These are phyloP conservation scores for Yamadazyma laniorum DNA, from an alignment of 805 yeast genomes.

Conservation along the genomic window DNA sequence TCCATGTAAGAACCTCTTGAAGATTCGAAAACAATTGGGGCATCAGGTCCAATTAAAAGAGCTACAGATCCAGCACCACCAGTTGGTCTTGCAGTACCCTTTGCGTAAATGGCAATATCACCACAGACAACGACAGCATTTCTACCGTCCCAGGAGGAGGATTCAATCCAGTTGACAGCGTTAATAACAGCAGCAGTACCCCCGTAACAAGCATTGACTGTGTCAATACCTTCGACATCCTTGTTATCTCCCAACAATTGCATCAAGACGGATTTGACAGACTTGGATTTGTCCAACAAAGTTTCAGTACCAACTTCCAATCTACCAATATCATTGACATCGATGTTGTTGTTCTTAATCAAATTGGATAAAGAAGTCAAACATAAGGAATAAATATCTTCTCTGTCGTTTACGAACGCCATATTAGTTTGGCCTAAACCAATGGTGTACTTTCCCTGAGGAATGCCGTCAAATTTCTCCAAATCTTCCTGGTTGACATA, in stretches of 20 bases:
- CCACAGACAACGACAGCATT: conserved; percentile 96
- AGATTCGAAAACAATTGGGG: conserved; percentile 90
- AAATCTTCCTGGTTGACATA: conserved; percentile 83
- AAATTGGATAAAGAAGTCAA: conserved; percentile 81
- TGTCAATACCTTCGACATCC: conserved; percentile 95
- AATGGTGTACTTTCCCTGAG: conserved; percentile 95
- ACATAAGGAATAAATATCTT: conserved; percentile 93
- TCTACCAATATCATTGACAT: conserved; percentile 80
- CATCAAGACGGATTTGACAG: conserved; percentile 93
- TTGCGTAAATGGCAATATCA: conserved; percentile 94
- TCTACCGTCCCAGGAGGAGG: conserved; percentile 96
- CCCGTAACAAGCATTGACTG: conserved; percentile 97
- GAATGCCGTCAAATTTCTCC: conserved; percentile 79
- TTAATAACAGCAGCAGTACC: conserved; percentile 95
- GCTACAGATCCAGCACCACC: conserved; percentile 99
- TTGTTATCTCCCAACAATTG: conserved; percentile 85
- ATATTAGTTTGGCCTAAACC: conserved; percentile 98
- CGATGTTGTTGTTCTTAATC: conserved; percentile 78
- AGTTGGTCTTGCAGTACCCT: conserved; percentile 98
- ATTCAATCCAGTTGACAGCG: conserved; percentile 93
- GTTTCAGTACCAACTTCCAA: conserved; percentile 99
- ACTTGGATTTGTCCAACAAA: conserved; percentile 91
- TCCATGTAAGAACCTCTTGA: conserved; percentile 92
- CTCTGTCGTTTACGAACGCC: conserved; percentile 96
- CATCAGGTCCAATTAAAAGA: conserved; percentile 92